A percentile compares a stretch with the other conserved stretches of the same genome.
phyloP scores from a whole-genome alignment of 306 rosid species.

The Pueraria montana region DNA sequence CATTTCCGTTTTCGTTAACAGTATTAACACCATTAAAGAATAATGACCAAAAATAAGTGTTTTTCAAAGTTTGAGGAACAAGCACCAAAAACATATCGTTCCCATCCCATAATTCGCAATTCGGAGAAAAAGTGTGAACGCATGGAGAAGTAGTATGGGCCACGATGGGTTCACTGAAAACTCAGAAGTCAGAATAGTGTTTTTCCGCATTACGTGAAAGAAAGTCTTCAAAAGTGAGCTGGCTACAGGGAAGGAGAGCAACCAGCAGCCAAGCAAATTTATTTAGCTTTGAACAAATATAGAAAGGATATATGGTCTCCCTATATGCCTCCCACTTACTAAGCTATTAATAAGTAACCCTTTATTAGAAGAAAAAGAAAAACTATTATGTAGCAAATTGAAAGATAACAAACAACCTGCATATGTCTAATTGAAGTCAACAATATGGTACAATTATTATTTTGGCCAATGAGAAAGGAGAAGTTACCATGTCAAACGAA shows the following conservation, averaged over 20 bases:
- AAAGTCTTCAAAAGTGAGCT: background rate
- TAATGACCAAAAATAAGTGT: too few relatives aligned
- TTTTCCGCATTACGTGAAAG: background rate
- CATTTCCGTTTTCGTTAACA: too few relatives aligned
- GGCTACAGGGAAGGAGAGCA: too few relatives aligned
- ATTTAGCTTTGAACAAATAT: background rate
- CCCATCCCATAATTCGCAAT: too few relatives aligned
- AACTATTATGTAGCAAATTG: background rate
- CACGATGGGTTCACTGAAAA: background rate
- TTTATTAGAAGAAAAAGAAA: too few relatives aligned
- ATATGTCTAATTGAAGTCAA: background rate
- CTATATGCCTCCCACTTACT: too few relatives aligned
- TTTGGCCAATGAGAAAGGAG: background rate
- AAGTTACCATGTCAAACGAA: background rate
- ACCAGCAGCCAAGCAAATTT: background rate
- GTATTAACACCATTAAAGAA: too few relatives aligned
- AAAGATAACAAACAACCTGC: background rate
- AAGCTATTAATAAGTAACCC: too few relatives aligned
- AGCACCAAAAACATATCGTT: too few relatives aligned
- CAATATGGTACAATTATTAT: background rate
- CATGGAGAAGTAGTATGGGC: background rate
- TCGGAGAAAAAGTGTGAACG: background rate
- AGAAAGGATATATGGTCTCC: background rate
- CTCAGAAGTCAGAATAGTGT: background rate
- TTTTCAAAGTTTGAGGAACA: too few relatives aligned